phyloP scores from a whole-genome alignment of 352 stramenopile genomes.

The Phytophthora niederhauseri region DNA sequence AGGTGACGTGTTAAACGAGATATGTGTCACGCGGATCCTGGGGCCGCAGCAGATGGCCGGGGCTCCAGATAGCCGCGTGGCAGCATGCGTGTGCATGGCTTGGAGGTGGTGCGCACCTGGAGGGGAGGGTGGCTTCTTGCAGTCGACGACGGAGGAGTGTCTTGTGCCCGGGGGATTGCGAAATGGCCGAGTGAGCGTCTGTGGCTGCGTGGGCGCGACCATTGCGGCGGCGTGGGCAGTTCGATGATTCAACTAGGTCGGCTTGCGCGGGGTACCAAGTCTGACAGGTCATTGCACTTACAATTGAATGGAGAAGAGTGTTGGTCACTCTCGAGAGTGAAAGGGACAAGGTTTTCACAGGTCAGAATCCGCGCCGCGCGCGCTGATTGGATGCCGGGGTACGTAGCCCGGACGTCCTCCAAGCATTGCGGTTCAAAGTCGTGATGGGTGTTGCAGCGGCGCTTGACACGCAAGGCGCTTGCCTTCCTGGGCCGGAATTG shows the following conservation, averaged over 20 bases:
- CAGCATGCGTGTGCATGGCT: constrained; percentile 1
- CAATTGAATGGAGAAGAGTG: background rate
- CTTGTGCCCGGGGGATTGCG: constrained; percentile 34
- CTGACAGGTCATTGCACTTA: background rate
- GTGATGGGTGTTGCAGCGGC: constrained; percentile 28
- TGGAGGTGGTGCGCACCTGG: constrained; percentile 21
- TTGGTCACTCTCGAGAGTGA: background rate
- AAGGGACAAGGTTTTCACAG: background rate
- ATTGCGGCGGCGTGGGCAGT: constrained; percentile 10
- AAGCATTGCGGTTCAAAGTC: constrained; percentile 6
- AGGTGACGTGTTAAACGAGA: background rate
- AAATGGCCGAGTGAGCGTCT: constrained; percentile 33
- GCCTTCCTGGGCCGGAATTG: background rate
- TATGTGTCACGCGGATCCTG: constrained; percentile 7
- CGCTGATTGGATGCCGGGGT: constrained; percentile 34
- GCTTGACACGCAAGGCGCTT: constrained; percentile 32
- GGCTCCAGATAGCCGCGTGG: background rate
- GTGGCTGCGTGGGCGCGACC: constrained; percentile 23
- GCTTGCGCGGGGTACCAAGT: constrained; percentile 15
- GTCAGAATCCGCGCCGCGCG: background rate
- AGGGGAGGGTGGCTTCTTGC: constrained; percentile 6
- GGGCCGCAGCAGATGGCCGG: constrained; percentile 7
- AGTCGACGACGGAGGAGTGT: constrained; percentile 23
- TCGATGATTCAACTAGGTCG: constrained; percentile 27
- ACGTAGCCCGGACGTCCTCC: constrained; percentile 21